Base-by-base conservation (phyloP, 768 basidiomycete genomes). In the Hypholoma fasciculare region DNA sequence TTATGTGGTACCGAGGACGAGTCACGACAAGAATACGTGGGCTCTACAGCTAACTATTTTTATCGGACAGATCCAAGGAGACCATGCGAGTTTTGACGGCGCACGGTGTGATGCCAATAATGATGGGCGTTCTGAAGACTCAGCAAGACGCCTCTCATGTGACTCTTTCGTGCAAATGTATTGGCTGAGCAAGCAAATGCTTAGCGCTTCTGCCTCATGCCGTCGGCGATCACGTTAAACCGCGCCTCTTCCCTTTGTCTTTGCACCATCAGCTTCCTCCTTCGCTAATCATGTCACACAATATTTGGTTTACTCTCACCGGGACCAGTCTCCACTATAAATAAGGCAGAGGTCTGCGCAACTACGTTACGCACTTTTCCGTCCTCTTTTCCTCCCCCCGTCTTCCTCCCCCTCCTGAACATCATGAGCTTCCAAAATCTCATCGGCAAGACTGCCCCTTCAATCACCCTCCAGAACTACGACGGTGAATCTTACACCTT, bases 381-480 rank as follows among this genome's bases (percentile, higher is more conserved):
- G 20, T 55, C 39, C 30, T 39, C 20, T n/a, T 5, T 56, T 54
- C 40, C 14, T 17, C 48, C 30, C 47, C 20, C 61, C 58, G 58
- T 56, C 53, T 34, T 49, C 38, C 20, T 16, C 42, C 20, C 17
- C 52, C n/a, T 42, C 11, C 30, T 34, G 30, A 19, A 56, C 53
- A 54, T 40, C 57, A 62, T 64, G 61, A 39, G 57, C 34, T 65
- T 56, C 58, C 63, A 67, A 52, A 59, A 64, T 47, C 67, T 74
- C 51, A 76, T 89, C 59, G 86, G 85, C 44, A 79, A 89, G 66
- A 69, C 70, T 13, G 91, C 90, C 0, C 92, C 93, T 2, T 52
- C 80, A 1, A 74, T 95, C 55, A 83, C 83, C 14, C 78, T 94
- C 4, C 80, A 76, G 34, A 85, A 89, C 63, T 79, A 85, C 30